Evolutionary conservation across 2,329 filamentous ascomycete species (phyloP).

Genomic region (Ophiostoma sp.): DNA sequence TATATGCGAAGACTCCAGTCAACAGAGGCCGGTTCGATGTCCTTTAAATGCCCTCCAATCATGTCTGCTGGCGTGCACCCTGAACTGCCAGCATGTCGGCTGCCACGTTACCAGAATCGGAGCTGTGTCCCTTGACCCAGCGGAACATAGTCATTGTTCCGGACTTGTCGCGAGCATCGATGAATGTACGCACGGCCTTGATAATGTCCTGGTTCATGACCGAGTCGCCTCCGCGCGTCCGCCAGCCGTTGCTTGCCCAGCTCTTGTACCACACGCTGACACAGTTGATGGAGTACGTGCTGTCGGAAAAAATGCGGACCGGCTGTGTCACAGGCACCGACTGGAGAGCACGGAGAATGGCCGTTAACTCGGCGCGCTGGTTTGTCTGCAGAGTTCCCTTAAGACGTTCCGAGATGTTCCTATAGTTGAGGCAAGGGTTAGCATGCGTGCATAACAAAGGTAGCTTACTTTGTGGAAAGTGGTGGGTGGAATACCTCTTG

Average conservation of each 20-base stretch:
- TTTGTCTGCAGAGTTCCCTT: slow-evolving; percentile 80
- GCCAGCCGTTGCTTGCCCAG: slow-evolving; percentile 78
- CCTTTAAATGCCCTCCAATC: background rate
- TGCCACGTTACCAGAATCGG: slow-evolving; percentile 71
- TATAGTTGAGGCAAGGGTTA: slow-evolving; percentile 30
- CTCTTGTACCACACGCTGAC: slow-evolving; percentile 77
- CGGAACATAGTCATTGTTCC: slow-evolving; percentile 68
- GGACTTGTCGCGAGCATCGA: slow-evolving; percentile 65
- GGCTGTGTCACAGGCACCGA: slow-evolving; percentile 66
- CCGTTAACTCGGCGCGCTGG: slow-evolving; percentile 91
- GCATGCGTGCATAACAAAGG: background rate
- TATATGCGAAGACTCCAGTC: too few species aligned
- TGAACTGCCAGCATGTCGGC: slow-evolving; percentile 77
- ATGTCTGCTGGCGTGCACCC: slow-evolving; percentile 49
- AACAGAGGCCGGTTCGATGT: background rate
- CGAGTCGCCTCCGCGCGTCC: slow-evolving; percentile 60
- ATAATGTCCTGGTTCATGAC: slow-evolving; percentile 90
- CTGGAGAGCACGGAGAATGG: slow-evolving; percentile 80
- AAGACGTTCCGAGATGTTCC: slow-evolving; percentile 73
- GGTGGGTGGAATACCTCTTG: slow-evolving; percentile 43
- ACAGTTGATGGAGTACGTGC: slow-evolving; percentile 86
- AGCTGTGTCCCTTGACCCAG: slow-evolving; percentile 87
- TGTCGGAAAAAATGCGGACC: slow-evolving; percentile 83
- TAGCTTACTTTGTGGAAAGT: too few species aligned
- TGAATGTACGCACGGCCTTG: slow-evolving; percentile 66